Conservation (phyloP, 2,329 filamentous ascomycete species). For the Penicillium brasilianum region DNA sequence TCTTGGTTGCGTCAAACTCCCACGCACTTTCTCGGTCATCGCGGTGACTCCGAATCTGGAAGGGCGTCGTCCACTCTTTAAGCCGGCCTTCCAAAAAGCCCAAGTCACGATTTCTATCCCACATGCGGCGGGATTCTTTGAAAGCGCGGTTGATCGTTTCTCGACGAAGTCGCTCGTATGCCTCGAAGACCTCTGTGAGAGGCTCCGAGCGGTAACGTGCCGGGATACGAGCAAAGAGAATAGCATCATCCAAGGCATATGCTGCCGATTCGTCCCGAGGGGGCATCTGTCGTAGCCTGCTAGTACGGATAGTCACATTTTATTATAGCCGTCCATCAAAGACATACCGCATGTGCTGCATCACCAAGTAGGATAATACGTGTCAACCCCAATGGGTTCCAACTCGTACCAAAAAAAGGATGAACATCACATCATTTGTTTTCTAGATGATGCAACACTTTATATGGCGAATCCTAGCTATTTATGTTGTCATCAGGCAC, state of each 20-base stretch:
- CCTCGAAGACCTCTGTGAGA: slow-evolving; percentile 40
- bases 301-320: not conserved
- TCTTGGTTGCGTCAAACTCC: slow-evolving; percentile 44
- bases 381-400: too few relatives aligned
- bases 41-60: slow-evolving; percentile 38
- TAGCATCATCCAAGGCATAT: slow-evolving; percentile 52
- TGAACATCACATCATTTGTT: too few relatives aligned
- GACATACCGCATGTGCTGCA: slow-evolving; percentile 53
- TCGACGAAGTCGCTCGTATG: slow-evolving; percentile 46
- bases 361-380: slow-evolving; percentile 54
- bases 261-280: slow-evolving; percentile 53
- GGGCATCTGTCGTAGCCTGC: slow-evolving; percentile 46
- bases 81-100: slow-evolving; percentile 43
- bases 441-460: too few relatives aligned
- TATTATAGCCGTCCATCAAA: not conserved
- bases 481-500: too few relatives aligned
- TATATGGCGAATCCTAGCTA: too few relatives aligned
- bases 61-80: slow-evolving; percentile 47
- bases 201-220: slow-evolving; percentile 41
- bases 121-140: slow-evolving; percentile 45
- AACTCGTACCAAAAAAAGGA: too few relatives aligned
- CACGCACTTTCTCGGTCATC: slow-evolving; percentile 39
- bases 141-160: slow-evolving; percentile 47
- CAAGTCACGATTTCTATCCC: slow-evolving; percentile 47
- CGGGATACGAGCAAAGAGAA: slow-evolving; percentile 49